Base-by-base conservation (phyloP, 169 alveolate species). In the Eimeria praecox region DNA sequence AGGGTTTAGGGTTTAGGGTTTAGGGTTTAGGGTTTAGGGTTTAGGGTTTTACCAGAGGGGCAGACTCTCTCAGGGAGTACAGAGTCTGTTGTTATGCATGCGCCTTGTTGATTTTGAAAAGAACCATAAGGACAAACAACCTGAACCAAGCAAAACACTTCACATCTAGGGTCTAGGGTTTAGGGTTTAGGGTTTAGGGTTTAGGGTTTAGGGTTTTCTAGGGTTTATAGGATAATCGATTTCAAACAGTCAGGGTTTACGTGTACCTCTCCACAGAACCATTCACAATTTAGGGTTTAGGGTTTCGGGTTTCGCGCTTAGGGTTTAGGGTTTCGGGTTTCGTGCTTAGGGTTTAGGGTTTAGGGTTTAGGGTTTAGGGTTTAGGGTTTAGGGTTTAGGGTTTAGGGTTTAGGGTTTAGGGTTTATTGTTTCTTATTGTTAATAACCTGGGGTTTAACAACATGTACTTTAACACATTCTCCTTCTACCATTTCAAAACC, bases 51-150 rank as follows among this genome's bases (percentile, higher is more conserved):
- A n/a, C n/a, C n/a, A n/a, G n/a, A n/a, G n/a, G n/a, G 82, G 38
- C 94, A 87, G 44, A 69, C 49, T 27, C 94, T 27, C 64, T 87
- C 94, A 24, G 94, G 80, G 30, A 69, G 94, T 6, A 87, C 83
- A 9, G 46, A 52, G 94, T 87, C 94, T 38, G 69, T 69, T 5
- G 59, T 35, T 18, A 87, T 35, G 82, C 94, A 87, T 24, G 38
- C 69, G 82, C 94, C 94, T 33, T 87, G 80, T 40, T 87, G 80
- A 40, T 87, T 87, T 69, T 52, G 66, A 35, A 52, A 87, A 20
- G 94, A 87, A 8, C 73, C 73, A 30, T 62, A 62, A 30, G 73
- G 73, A n/a, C 94, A 87, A 38, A 69, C 33, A 6, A 69, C 83
- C 94, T 87, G 94, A n/a, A n/a, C n/a, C n/a, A n/a, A n/a, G n/a